Percentiles rank a stretch among this genome's conserved stretches.
phyloP scores from a whole-genome alignment of 805 yeast genomes.

The Starmera pachycereana region DNA sequence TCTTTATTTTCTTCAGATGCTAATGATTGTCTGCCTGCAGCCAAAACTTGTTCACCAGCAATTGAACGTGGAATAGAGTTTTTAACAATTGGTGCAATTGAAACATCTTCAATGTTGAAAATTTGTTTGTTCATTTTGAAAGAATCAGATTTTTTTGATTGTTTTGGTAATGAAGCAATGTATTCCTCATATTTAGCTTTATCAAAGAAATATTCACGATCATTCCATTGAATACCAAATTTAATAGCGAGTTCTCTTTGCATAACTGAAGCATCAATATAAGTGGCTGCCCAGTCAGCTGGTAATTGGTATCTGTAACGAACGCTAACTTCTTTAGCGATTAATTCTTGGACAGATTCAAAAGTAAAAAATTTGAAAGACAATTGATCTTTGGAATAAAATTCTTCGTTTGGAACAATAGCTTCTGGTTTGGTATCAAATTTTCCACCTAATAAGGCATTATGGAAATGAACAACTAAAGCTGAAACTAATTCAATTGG shows the following conservation, averaged over 20 bases:
- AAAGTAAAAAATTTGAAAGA: slow-evolving; percentile 38
- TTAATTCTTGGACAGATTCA: slow-evolving; percentile 28
- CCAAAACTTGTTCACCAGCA: slow-evolving; percentile 67
- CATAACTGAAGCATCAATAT: slow-evolving; percentile 30
- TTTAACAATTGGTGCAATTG: slow-evolving; percentile 69
- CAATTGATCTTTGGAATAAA: slow-evolving; percentile 32
- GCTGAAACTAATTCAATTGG: slow-evolving; percentile 49
- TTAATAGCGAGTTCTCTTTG: slow-evolving; percentile 66
- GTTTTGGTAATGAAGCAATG: slow-evolving; percentile 11
- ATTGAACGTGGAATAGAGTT: slow-evolving; percentile 56
- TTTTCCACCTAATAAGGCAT: slow-evolving; percentile 48
- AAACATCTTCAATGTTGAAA: slow-evolving; percentile 51
- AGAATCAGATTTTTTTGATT: slow-evolving; percentile 27
- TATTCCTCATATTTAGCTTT: slow-evolving; percentile 25
- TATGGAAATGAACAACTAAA: slow-evolving; percentile 61
- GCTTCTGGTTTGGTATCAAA: slow-evolving; percentile 33
- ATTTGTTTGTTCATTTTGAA: slow-evolving; percentile 26
- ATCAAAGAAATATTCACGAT: slow-evolving; percentile 29
- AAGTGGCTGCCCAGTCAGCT: slow-evolving; percentile 32
- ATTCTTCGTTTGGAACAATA: slow-evolving; percentile 30
- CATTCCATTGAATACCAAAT: slow-evolving; percentile 80
- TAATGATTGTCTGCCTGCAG: slow-evolving; percentile 36
- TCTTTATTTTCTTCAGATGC: slow-evolving; percentile 20
- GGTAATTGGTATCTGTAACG: slow-evolving; percentile 60
- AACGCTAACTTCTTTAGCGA: slow-evolving; percentile 41